Conservation (phyloP, 1,139 yeast species). For the Taphrina flavorubra region DNA sequence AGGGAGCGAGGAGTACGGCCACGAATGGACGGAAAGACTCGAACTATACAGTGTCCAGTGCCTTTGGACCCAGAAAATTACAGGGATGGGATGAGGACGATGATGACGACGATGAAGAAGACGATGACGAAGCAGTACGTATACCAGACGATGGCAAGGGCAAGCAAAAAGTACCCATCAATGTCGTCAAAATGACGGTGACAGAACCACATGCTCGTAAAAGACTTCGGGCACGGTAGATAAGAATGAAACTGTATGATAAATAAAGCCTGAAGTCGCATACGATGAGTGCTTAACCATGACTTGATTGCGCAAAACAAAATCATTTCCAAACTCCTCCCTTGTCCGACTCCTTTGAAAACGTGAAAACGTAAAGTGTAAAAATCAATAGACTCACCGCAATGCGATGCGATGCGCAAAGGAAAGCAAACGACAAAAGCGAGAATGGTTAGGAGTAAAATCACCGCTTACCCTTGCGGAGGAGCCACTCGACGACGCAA, state of each 20-base stretch:
- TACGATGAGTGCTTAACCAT: slow-evolving; percentile 3
- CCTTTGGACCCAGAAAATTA: slow-evolving; percentile 4
- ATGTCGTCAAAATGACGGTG: background rate
- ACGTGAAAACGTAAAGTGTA: no score
- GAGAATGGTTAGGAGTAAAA: background rate
- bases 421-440: no score
- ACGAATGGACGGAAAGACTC: background rate
- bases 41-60: background rate
- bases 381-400: no score
- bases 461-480: slow-evolving; percentile 32
- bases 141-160: slow-evolving; percentile 6
- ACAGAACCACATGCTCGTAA: background rate
- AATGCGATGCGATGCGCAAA: no score
- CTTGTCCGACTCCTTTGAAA: no score
- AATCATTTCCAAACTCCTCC: no score
- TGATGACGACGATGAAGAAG: background rate
- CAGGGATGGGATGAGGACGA: slow-evolving; percentile 29
- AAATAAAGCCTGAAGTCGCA: background rate
- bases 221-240: background rate
- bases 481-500: slow-evolving; percentile 53
- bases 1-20: background rate
- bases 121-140: background rate
- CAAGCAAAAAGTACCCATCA: background rate
- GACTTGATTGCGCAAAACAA: background rate
- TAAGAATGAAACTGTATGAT: no score